Evolutionary conservation across 352 stramenopile genomes (phyloP), one percentile per base, ranked within the genome.

Genomic region (Globisporangium carolinianum): DNA sequence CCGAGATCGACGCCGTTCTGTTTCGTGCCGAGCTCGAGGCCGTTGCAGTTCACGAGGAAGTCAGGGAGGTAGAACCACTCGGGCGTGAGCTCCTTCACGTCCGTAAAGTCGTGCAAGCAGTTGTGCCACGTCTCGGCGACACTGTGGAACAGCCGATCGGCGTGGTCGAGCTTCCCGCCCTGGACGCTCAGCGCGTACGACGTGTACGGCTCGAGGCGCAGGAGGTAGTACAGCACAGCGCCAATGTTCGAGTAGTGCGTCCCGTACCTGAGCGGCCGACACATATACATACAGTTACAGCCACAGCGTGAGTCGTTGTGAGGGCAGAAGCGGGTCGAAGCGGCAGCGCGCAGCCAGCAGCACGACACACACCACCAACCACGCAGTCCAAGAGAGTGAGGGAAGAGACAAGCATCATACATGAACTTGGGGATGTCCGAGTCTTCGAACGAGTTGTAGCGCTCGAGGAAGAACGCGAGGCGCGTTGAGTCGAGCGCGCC

Each of bases 141-240:
- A 11, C 78, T 96, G 60, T 97, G 78, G 67, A 98, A 98, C 41
- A 98, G 71, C 4, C 95, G 87, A 42, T 98, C 94, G 4, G 93
- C 79, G 51, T 96, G 89, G 59, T 98, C 94, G 57, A 98, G 96
- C 38, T 93, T 94, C 9, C 97, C 97, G 53, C 93, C 96, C 78
- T 99, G 97, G 1, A 99, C 74, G 48, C 81, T 89, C 47, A 98
- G 51, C 7, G 94, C 89, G 51, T 99, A 88, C 32, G 94, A 86
- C 5, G 95, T 98, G 73, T 99, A 99, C 10, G 97, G 97, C 70
- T 99, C 97, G n/a, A 99, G 67, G 8, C 98, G 91, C 70, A 99
- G 92, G 35, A 99, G 74, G 68, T 99, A 99, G 72, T 98, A 98
- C 5, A 99, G 81, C 6, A 99, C 97, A 64, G 98, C 97, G 0